Conservation (phyloP, 2,329 filamentous ascomycete species). For the Fusarium bactridioides region DNA sequence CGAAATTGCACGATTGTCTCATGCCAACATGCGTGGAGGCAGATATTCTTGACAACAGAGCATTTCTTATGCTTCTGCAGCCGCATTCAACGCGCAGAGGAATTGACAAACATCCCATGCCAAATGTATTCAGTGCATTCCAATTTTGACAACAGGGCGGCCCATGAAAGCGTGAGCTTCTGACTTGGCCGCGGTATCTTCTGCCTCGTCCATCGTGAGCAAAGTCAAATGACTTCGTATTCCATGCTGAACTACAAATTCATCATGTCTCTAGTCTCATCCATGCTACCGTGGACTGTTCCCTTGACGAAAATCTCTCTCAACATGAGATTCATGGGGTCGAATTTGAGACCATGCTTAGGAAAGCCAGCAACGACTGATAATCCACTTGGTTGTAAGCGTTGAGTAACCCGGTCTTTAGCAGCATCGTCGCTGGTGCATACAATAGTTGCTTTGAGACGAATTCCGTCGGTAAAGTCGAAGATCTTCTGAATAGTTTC, state of each 20-base stretch:
- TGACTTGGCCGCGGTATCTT: conserved; percentile 7
- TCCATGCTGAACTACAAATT: conserved; percentile 13
- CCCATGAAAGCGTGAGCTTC: conserved; percentile 6
- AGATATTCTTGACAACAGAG: neutral
- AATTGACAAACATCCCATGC: neutral
- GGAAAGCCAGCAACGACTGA: conserved; percentile 27
- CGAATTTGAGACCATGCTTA: conserved; percentile 23
- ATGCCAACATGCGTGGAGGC: neutral
- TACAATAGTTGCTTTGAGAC: conserved; percentile 22
- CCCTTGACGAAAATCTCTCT: conserved; percentile 26
- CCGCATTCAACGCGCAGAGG: neutral
- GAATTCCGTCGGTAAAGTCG: conserved; percentile 22
- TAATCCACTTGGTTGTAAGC: conserved; percentile 19
- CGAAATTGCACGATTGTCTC: neutral
- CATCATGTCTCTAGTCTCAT: conserved; percentile 23
- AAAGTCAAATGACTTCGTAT: conserved; percentile 21
- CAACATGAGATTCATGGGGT: conserved; percentile 25
- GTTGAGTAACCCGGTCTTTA: conserved; percentile 28
- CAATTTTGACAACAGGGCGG: conserved; percentile 17
- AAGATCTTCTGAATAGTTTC: conserved; percentile 14
- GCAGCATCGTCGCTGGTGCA: conserved; percentile 22
- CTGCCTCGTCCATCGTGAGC: conserved; percentile 21
- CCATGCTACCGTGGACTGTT: conserved; percentile 22
- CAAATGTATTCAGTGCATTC: neutral
- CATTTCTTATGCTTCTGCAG: neutral